A percentile compares a stretch with the other conserved stretches of the same genome.
phyloP scores from a whole-genome alignment of 176 grass and related monocot genomes.

The Saccharum spontaneum region DNA sequence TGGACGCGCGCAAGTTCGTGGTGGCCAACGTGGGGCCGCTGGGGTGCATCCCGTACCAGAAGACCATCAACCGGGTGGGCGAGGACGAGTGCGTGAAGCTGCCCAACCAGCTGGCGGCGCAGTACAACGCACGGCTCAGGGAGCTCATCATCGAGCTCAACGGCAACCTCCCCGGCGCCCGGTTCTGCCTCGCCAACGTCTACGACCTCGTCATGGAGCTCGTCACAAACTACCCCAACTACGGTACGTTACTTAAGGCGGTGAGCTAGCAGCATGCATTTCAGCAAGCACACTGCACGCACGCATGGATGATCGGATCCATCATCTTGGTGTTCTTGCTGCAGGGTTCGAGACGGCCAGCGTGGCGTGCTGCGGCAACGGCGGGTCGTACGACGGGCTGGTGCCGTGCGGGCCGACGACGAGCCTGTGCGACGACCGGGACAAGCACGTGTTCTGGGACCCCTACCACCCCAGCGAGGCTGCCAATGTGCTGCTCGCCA shows the following conservation, averaged over 20 bases:
- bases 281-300: too few species aligned
- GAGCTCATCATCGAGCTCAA: constrained; percentile 72
- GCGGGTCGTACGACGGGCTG: constrained; percentile 65
- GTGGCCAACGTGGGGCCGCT: constrained; percentile 86
- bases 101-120: constrained; percentile 71
- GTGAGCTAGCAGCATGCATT: too few species aligned
- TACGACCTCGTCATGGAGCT: constrained; percentile 85
- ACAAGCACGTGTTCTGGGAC: constrained; percentile 81
- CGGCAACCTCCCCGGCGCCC: constrained; percentile 49
- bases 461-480: constrained; percentile 90
- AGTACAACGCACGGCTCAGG: constrained; percentile 63
- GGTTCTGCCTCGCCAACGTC: constrained; percentile 84
- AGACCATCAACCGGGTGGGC: constrained; percentile 58
- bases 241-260: too few species aligned
- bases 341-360: constrained; percentile 69
- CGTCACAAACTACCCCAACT: constrained; percentile 51
- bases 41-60: constrained; percentile 98
- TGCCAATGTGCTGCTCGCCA: constrained; percentile 69
- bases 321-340: too few species aligned
- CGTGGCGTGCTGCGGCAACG: constrained; percentile 78
- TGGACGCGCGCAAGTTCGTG: constrained; percentile 84
- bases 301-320: too few species aligned
- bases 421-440: constrained; percentile 57
- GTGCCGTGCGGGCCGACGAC: constrained; percentile 79
- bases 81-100: constrained; percentile 73